Evolutionary conservation across 108 stramenopile species (phyloP), one percentile per base, ranked within the genome.

Genomic region (Nannochloropsis gaditana): DNA sequence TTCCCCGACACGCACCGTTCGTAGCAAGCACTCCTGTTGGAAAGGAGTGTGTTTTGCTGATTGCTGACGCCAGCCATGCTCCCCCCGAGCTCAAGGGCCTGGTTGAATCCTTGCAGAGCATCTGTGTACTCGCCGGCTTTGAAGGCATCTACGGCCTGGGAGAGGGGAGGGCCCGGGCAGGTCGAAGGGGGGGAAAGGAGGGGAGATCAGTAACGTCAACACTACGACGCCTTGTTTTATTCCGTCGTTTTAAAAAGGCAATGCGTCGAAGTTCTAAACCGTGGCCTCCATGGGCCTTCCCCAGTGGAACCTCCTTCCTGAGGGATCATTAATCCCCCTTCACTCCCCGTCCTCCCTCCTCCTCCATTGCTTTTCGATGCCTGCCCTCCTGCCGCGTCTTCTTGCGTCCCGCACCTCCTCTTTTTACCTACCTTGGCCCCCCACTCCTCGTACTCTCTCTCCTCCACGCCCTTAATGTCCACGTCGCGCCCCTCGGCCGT

Each of bases 391-490:
- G 31, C 31, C 31, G 31, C 31, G 0, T 31, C 31, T 31, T 1
- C 31, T 31, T 31, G 31, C 47, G 4, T 73, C 59, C n/a, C 5
- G 59, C 59, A 73, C 8, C 4, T 73, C 59, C 59, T 73, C 6
- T 6, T 73, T 73, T 3, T 0, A 3, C 59, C 19, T 73, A 73
- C 59, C 59, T 73, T 73, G 15, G 59, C 59, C 59, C 59, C 59
- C 15, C 59, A 73, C 15, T 73, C 59, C 6, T 73, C 59, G 59
- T 73, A 73, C 59, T 73, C 59, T n/a, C n/a, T 73, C 59, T 73
- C 59, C 59, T 73, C 59, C 6, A 73, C 59, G 59, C 59, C 59
- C 59, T 73, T 73, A n/a, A 73, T 73, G 59, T 15, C n/a, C 59
- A 73, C 59, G n/a, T 73, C 59, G 59, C 19, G 59, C 19, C 59